These are phyloP conservation scores for Penicillium griseofulvum DNA, from an alignment of 2,329 filamentous ascomycete species.

Conservation along the genomic window DNA sequence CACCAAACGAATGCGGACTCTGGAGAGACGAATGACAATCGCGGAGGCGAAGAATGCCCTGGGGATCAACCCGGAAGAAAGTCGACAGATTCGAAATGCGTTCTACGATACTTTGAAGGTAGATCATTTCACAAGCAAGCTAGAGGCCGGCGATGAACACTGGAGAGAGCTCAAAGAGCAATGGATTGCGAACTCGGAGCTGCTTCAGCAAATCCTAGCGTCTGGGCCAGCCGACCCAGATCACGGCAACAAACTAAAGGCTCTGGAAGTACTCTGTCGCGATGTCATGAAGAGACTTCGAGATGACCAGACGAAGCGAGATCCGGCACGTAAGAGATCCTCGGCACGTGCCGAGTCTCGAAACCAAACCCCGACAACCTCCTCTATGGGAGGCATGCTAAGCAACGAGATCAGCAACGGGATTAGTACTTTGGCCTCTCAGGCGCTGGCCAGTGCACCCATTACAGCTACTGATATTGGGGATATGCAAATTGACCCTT, in stretches of 20 bases:
- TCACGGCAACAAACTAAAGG: constrained; percentile 58
- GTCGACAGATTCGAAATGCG: constrained; percentile 62
- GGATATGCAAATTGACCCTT: constrained; percentile 63
- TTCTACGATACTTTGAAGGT: constrained; percentile 66
- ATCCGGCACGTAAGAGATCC: constrained; percentile 47
- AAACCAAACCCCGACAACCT: constrained; percentile 21
- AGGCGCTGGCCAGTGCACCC: constrained; percentile 44
- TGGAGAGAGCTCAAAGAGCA: constrained; percentile 68
- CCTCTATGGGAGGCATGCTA: constrained; percentile 23
- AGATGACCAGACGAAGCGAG: constrained; percentile 61
- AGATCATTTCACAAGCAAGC: constrained; percentile 68
- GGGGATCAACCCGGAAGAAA: constrained; percentile 66
- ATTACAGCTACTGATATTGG: constrained; percentile 41
- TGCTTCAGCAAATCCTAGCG: constrained; percentile 56
- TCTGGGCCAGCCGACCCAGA: constrained; percentile 53
- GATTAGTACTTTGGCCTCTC: constrained; percentile 45
- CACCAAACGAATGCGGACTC: constrained; percentile 71
- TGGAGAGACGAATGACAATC: constrained; percentile 66
- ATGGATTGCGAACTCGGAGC: constrained; percentile 61
- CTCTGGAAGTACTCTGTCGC: constrained; percentile 67
- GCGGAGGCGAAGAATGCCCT: constrained; percentile 71
- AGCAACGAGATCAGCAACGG: constrained; percentile 37
- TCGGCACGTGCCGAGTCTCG: constrained; percentile 22
- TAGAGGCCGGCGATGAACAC: constrained; percentile 67
- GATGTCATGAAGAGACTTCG: constrained; percentile 76